Evolutionary conservation across 345 rosid species (phyloP).

Genomic region (Viola odorata): DNA sequence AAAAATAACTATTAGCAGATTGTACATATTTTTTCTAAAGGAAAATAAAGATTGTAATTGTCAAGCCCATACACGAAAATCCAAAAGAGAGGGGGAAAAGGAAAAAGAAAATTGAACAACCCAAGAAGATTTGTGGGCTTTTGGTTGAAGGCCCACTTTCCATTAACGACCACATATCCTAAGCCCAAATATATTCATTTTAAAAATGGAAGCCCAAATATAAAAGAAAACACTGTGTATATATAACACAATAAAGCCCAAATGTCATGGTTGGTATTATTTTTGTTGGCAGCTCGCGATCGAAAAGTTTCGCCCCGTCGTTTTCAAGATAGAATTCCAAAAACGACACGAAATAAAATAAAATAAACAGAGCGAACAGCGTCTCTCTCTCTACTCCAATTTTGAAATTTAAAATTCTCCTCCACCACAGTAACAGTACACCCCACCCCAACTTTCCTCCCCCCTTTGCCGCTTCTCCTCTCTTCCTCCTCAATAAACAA

Average conservation of each 20-base stretch:
- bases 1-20: too few species aligned
- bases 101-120: not conserved
- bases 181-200: not conserved
- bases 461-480: not conserved
- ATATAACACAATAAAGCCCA: not conserved
- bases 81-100: too few species aligned
- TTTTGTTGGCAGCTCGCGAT: not conserved
- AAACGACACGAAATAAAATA: not conserved
- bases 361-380: not conserved
- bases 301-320: not conserved
- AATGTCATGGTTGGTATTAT: not conserved
- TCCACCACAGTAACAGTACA: not conserved
- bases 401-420: conserved; percentile 7
- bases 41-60: not conserved
- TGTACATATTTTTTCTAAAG: too few species aligned
- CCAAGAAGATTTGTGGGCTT: not conserved
- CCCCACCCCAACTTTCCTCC: not conserved
- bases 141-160: not conserved
- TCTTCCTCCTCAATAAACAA: not conserved
- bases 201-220: not conserved
- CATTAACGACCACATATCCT: not conserved
- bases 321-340: conserved; percentile 4
- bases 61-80: not conserved
- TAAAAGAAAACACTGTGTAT: too few species aligned
- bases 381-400: too few species aligned